Conservation (phyloP, 2,329 filamentous ascomycete genomes). For the Sarocladium oryzae region DNA sequence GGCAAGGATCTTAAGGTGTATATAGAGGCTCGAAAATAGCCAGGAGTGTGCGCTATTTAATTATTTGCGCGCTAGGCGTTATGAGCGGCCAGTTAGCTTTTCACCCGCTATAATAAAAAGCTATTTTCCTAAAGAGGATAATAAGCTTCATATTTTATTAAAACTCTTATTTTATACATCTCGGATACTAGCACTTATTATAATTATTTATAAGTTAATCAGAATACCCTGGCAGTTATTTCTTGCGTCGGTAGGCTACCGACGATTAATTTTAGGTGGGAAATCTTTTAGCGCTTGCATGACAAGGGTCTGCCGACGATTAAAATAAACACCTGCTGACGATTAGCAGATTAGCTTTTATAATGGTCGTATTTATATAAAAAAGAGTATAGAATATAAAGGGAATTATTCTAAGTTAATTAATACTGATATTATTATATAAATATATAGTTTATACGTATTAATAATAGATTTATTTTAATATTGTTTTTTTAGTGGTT, state of each 20-base stretch:
- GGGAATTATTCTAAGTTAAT: background rate
- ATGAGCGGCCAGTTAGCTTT: too few relatives aligned
- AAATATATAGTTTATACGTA: background rate
- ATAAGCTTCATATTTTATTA: too few relatives aligned
- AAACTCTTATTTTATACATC: too few relatives aligned
- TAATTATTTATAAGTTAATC: too few relatives aligned
- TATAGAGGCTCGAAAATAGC: too few relatives aligned
- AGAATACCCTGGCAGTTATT: background rate
- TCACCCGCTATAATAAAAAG: too few relatives aligned
- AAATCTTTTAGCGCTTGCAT: conserved; percentile 1
- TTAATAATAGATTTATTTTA: background rate
- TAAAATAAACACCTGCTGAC: background rate
- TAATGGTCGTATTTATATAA: background rate
- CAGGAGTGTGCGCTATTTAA: too few relatives aligned
- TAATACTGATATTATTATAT: background rate
- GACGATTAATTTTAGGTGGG: conserved; percentile 1
- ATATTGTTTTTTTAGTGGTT: conserved; percentile 1
- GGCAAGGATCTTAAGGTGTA: too few relatives aligned
- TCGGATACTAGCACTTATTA: too few relatives aligned
- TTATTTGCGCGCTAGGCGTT: too few relatives aligned
- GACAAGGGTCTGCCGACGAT: conserved; percentile 1
- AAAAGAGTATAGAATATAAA: background rate
- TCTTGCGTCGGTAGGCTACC: background rate
- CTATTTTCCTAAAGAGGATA: too few relatives aligned
- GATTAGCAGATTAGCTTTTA: background rate